A percentile compares a stretch with the other conserved stretches of the same genome.
phyloP scores from a whole-genome alignment of 192 early-diverging fungal genomes.

The Blastocladiella britannica region DNA sequence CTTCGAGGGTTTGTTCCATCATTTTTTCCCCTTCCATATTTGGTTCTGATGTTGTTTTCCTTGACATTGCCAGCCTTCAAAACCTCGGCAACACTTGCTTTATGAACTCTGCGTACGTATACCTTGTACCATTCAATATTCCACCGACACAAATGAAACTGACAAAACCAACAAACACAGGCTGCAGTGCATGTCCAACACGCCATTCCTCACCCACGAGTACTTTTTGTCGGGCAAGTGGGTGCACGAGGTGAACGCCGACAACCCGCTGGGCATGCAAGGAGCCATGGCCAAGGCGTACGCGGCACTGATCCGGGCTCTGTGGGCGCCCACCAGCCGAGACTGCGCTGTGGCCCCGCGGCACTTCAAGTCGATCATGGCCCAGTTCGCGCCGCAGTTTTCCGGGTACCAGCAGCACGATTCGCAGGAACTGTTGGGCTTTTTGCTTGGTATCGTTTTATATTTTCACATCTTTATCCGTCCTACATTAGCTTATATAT shows the following conservation, averaged over 20 bases:
- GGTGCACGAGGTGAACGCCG: conserved; percentile 38
- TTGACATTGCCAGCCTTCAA: conserved; percentile 44
- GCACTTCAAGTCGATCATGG: conserved; percentile 47
- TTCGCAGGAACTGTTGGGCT: conserved; percentile 63
- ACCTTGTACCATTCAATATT: no score
- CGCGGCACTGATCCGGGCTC: conserved; percentile 34
- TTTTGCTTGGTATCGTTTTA: no score
- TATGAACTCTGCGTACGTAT: no score
- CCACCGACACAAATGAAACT: no score
- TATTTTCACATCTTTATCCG: no score
- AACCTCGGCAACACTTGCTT: conserved; percentile 74
- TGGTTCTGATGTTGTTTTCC: not conserved
- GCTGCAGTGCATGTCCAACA: conserved; percentile 70
- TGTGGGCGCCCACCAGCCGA: conserved; percentile 32
- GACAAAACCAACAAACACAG: no score
- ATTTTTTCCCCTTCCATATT: not conserved
- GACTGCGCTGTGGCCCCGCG: conserved; percentile 37
- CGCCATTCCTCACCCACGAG: conserved; percentile 28
- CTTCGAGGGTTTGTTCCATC: not conserved
- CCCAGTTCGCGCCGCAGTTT: conserved; percentile 23
- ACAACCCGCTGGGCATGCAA: conserved; percentile 53
- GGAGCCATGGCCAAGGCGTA: conserved; percentile 48
- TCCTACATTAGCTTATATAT: no score
- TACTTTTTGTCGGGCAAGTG: conserved; percentile 39
- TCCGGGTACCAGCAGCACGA: conserved; percentile 63